Evolutionary conservation across 176 grass and related monocot genomes (phyloP).

Genomic region (Paspalum vaginatum): DNA sequence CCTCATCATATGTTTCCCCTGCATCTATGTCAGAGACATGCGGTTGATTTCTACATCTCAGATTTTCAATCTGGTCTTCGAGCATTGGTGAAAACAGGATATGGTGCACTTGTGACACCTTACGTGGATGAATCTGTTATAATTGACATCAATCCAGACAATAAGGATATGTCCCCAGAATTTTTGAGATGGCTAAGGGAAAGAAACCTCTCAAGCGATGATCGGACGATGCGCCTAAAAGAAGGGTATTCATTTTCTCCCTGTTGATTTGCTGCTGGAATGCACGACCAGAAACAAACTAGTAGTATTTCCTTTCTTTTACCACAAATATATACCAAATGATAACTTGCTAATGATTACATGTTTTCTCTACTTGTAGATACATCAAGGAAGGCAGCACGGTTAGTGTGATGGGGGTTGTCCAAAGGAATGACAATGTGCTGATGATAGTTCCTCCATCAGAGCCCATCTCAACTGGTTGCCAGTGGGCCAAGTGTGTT

Average conservation of each 20-base stretch:
- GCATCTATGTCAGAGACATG: slow-evolving; percentile 63
- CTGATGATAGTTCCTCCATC: slow-evolving; percentile 87
- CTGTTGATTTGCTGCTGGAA: slow-evolving; percentile 13
- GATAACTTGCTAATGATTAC: slow-evolving; percentile 1
- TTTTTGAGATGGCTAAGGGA: slow-evolving; percentile 85
- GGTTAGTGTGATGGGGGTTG: slow-evolving; percentile 96
- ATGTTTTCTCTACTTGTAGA: slow-evolving; percentile 44
- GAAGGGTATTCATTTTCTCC: slow-evolving; percentile 74
- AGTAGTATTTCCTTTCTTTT: not conserved
- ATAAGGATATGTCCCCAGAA: slow-evolving; percentile 91
- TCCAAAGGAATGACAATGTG: slow-evolving; percentile 89
- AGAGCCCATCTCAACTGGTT: slow-evolving; percentile 80
- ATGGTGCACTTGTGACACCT: slow-evolving; percentile 71
- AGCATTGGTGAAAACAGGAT: slow-evolving; percentile 90
- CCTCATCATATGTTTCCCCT: slow-evolving; percentile 25
- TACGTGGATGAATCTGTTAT: slow-evolving; percentile 89
- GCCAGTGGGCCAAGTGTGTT: slow-evolving; percentile 77
- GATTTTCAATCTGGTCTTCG: slow-evolving; percentile 99
- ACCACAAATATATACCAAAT: not conserved
- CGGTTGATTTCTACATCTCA: slow-evolving; percentile 97
- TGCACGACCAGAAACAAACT: slow-evolving; percentile 10
- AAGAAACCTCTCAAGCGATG: slow-evolving; percentile 86
- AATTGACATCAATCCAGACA: slow-evolving; percentile 85
- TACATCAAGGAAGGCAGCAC: slow-evolving; percentile 99
- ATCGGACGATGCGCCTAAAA: slow-evolving; percentile 89